Percentiles rank a stretch among this genome's conserved stretches.
These are phyloP conservation scores for Aureobasidium subglaciale DNA, from an alignment of 2,329 filamentous ascomycete genomes.

Conservation along the genomic window DNA sequence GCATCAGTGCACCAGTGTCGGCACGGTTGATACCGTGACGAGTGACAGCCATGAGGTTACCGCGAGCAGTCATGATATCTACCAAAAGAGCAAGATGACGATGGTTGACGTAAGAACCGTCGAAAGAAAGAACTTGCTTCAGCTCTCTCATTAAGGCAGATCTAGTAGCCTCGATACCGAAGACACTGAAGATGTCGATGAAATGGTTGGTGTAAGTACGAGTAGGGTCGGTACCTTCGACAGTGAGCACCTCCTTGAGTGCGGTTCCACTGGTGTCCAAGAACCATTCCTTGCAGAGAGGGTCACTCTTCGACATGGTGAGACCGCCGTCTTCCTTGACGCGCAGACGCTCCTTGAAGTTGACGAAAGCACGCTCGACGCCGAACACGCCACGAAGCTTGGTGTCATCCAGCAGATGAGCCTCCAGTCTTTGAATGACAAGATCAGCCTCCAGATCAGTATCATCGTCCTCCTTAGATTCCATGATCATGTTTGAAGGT, in stretches of 20 bases:
- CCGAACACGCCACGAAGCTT: conserved; percentile 85
- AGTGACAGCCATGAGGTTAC: conserved; percentile 90
- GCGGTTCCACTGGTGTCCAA: conserved; percentile 90
- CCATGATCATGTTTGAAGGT: conserved; percentile 40
- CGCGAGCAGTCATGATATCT: conserved; percentile 96
- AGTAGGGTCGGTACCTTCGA: conserved; percentile 78
- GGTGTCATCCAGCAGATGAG: conserved; percentile 82
- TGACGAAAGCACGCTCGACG: conserved; percentile 88
- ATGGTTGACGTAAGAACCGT: conserved; percentile 99
- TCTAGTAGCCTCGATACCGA: conserved; percentile 92
- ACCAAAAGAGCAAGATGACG: conserved; percentile 91
- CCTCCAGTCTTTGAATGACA: conserved; percentile 85
- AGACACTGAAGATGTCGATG: conserved; percentile 87
- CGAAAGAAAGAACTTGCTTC: conserved; percentile 89
- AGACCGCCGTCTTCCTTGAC: conserved; percentile 64
- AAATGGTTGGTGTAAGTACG: conserved; percentile 94
- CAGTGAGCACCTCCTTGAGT: conserved; percentile 72
- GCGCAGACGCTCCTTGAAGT: conserved; percentile 66
- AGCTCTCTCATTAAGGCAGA: conserved; percentile 80
- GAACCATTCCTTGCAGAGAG: conserved; percentile 83
- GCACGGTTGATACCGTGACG: conserved; percentile 98
- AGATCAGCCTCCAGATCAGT: conserved; percentile 78
- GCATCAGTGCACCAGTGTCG: conserved; percentile 96
- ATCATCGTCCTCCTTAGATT: conserved; percentile 61
- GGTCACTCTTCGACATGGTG: conserved; percentile 64